Base-by-base conservation (phyloP, 345 rosid genomes). In the Mercurialis annua region DNA sequence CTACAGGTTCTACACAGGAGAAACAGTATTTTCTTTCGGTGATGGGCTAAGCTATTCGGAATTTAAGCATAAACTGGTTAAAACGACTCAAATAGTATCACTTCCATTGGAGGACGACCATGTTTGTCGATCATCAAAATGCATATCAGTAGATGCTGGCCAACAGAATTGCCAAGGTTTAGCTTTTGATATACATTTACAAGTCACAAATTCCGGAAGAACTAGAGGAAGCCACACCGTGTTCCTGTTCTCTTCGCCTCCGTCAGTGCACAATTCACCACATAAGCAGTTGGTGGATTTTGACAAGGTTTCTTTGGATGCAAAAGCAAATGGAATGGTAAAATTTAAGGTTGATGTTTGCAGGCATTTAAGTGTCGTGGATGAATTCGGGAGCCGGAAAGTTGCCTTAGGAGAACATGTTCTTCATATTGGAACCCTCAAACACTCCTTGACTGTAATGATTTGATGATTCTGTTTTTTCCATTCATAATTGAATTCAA, bases 1-100 rank as follows among this genome's bases (percentile, higher is more conserved):
- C 3, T 94, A 94, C 79, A 63, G 96, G 40, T 94, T 94, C 78
- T 94, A 91, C 90, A 82, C 85, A 0, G 99, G 99, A 20, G 92
- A 85, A 71, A 86, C 97, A 0, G 86, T 91, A 5, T 94, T 83
- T 70, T 44, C 84, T 23, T 94, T 94, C 55, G 99, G 98, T 38
- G 96, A 90, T 64, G 97, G 99, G 64, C 77, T 87, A 47, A 91
- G 98, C 81, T 94, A 85, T 82, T 69, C 86, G 4, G 10, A 51
- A 1, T 71, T 78, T 66, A 67, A 36, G 48, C 96, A 91, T 62
- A 21, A 73, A 18, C 59, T 86, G 63, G 70, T 84, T 62, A 71
- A 82, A 75, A 92, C 95, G 53, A 97, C 98, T 0, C 38, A 55
- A 20, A 50, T 55, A 17, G 84, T 91, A 11, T 83, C 82, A 0